These are phyloP conservation scores for Ascoidea rubescens DNA, from an alignment of 805 yeast genomes.

Conservation along the genomic window DNA sequence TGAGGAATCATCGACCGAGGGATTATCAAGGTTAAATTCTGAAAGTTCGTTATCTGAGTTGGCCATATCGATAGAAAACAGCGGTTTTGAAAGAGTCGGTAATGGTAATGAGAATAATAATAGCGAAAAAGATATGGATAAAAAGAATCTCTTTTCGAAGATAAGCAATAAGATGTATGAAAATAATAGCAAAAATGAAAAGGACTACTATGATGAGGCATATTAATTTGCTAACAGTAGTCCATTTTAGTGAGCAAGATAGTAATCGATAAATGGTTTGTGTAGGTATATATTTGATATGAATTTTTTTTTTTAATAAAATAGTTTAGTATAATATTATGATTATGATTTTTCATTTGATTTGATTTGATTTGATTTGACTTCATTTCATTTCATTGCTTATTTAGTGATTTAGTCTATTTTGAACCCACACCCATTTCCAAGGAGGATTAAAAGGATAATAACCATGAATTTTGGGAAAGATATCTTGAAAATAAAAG, in stretches of 20 bases:
- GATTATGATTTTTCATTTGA: too few relatives aligned
- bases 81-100: background rate
- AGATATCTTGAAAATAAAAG: conserved; percentile 5
- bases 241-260: too few relatives aligned
- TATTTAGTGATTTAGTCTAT: background rate
- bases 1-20: conserved; percentile 26
- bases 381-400: background rate
- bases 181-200: background rate
- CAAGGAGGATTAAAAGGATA: conserved; percentile 5
- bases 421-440: background rate
- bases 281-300: too few relatives aligned
- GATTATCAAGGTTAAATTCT: conserved; percentile 47
- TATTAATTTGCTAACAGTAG: too few relatives aligned
- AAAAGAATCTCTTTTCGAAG: background rate
- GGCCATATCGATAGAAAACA: conserved; percentile 30
- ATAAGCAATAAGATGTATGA: too few relatives aligned
- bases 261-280: too few relatives aligned
- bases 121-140: background rate
- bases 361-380: too few relatives aligned
- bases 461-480: conserved; percentile 8
- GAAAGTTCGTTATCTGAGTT: conserved; percentile 48
- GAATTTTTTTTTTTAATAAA: too few relatives aligned
- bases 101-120: background rate
- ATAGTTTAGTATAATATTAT: background rate
- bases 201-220: background rate